Conservation (phyloP, 169 alveolate species). For the Cryptosporidium parvum region DNA sequence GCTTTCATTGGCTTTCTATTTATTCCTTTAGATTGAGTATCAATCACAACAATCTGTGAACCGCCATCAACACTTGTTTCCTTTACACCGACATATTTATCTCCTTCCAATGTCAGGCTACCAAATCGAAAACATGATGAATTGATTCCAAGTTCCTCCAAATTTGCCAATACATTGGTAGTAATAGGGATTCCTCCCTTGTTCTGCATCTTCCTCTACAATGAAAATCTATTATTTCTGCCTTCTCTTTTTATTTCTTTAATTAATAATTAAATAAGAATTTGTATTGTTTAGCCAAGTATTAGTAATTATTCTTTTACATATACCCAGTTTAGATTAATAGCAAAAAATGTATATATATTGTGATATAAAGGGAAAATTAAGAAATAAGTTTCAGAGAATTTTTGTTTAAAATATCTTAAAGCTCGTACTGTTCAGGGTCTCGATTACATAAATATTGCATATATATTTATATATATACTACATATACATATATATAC, state of each 20-base stretch:
- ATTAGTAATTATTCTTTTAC: background rate
- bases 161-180: conserved; percentile 80
- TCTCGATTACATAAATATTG: background rate
- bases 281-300: background rate
- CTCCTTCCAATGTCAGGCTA: conserved; percentile 90
- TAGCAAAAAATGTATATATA: background rate
- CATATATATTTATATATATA: conserved; percentile 3
- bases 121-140: conserved; percentile 90
- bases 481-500: conserved; percentile 1
- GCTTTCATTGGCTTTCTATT: conserved; percentile 96
- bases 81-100: conserved; percentile 90
- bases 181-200: conserved; percentile 79
- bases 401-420: background rate
- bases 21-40: conserved; percentile 85
- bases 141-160: conserved; percentile 87
- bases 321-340: background rate
- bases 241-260: conserved; percentile 1
- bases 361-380: background rate
- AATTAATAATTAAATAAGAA: background rate
- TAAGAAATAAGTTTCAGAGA: background rate
- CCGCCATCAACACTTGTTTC: conserved; percentile 89
- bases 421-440: background rate
- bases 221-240: conserved; percentile 2
- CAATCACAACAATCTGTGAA: conserved; percentile 87
- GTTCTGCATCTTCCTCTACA: conserved; percentile 68